phyloP scores from a whole-genome alignment of 2,329 filamentous ascomycete species.

The Orbilia brochopaga region DNA sequence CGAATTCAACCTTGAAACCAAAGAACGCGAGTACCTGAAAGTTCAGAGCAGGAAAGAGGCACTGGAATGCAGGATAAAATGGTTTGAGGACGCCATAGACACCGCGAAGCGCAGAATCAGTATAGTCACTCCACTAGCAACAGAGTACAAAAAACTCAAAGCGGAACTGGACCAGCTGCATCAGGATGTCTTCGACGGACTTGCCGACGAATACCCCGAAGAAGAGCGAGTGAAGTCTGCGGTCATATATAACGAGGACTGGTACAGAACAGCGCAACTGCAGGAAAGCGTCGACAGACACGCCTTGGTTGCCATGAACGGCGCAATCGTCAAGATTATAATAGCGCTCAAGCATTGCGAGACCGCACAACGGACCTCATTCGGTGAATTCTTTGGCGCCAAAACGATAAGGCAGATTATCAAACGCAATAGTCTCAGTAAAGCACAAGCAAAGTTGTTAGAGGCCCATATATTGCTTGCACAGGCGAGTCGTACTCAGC shows the following conservation, averaged over 20 bases:
- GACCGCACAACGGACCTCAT: constrained; percentile 59
- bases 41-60: constrained; percentile 62
- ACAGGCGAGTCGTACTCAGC: constrained; percentile 60
- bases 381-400: constrained; percentile 62
- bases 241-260: constrained; percentile 56
- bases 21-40: constrained; percentile 65
- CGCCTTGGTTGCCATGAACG: constrained; percentile 59
- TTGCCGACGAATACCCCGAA: constrained; percentile 64
- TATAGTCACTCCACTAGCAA: constrained; percentile 57
- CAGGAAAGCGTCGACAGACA: constrained; percentile 59
- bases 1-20: constrained; percentile 62
- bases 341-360: constrained; percentile 60
- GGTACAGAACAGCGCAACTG: constrained; percentile 58
- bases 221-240: constrained; percentile 62
- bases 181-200: constrained; percentile 64
- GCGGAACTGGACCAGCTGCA: constrained; percentile 63
- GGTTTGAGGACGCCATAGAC: constrained; percentile 58
- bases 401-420: constrained; percentile 61
- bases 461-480: constrained; percentile 59
- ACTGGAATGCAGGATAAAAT: constrained; percentile 60
- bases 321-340: constrained; percentile 57
- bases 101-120: constrained; percentile 58
- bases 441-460: constrained; percentile 60
- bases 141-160: constrained; percentile 59
- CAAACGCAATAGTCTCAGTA: constrained; percentile 63